Evolutionary conservation across 192 early-diverging fungal genomes (phyloP).

Genomic region (Mortierella hygrophila): DNA sequence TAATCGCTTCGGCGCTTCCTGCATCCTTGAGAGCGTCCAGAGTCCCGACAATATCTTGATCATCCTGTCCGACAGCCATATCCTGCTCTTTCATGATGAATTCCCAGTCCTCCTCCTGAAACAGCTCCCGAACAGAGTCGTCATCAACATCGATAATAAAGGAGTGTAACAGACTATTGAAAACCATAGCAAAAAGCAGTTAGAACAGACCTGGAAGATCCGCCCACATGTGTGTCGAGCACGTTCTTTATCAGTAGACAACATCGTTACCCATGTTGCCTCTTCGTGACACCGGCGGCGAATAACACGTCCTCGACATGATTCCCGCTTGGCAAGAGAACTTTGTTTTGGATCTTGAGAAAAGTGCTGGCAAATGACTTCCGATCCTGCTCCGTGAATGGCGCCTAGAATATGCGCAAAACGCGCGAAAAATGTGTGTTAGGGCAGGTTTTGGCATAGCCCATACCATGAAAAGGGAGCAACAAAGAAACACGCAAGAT

Average conservation of each 20-base stretch:
- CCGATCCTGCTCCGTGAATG: slow-evolving; percentile 10
- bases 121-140: neutral
- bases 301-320: slow-evolving; percentile 17
- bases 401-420: neutral
- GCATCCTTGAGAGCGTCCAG: neutral
- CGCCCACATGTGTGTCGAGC: too few relatives aligned
- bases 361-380: slow-evolving; percentile 3
- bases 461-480: too few relatives aligned
- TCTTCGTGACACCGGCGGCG: neutral
- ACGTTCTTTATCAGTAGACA: neutral
- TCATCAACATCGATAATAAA: slow-evolving; percentile 21
- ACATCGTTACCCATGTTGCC: slow-evolving; percentile 9
- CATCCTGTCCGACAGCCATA: neutral
- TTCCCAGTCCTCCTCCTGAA: neutral
- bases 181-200: neutral
- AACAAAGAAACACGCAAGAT: too few relatives aligned
- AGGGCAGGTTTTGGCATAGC: too few relatives aligned
- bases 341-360: slow-evolving; percentile 17
- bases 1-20: neutral
- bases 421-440: too few relatives aligned
- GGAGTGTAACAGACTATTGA: slow-evolving; percentile 18
- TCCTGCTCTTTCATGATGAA: slow-evolving; percentile 2
- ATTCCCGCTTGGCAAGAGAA: slow-evolving; percentile 8
- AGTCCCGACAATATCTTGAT: neutral
- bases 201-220: neutral